phyloP scores from a whole-genome alignment of 163 green algal genomes.

The Scenedesmus sp. region DNA sequence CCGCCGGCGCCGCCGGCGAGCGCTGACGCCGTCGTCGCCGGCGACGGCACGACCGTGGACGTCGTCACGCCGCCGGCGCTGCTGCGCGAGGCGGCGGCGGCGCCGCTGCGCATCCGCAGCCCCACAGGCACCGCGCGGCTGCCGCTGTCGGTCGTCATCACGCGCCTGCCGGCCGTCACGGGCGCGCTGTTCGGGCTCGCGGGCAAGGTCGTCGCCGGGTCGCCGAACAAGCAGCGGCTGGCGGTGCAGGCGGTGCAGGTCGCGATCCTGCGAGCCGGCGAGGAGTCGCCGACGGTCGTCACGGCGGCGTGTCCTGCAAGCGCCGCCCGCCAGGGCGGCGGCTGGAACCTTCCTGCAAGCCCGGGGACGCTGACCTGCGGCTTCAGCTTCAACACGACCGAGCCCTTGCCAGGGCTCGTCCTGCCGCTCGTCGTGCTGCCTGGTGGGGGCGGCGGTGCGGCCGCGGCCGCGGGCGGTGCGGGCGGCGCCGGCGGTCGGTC shows the following conservation, averaged over 20 bases:
- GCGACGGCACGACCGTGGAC: neutral
- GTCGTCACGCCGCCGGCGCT: neutral
- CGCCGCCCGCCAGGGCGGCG: neutral
- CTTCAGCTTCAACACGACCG: constrained; percentile 29
- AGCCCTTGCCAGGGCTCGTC: neutral
- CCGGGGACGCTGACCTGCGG: neutral
- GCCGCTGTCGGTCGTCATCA: neutral
- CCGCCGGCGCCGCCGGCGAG: too few relatives aligned
- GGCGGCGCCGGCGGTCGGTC: too few relatives aligned
- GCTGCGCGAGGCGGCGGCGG: too few relatives aligned
- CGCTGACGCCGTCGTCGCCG: neutral
- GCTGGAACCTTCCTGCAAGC: neutral
- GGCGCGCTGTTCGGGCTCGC: neutral
- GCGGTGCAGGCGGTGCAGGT: neutral
- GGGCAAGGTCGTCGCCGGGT: neutral
- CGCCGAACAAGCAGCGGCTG: neutral
- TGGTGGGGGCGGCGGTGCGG: neutral
- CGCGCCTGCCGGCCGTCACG: neutral
- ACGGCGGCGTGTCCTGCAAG: neutral
- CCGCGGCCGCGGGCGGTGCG: neutral
- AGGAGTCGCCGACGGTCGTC: neutral
- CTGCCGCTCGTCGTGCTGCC: neutral
- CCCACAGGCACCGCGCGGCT: neutral
- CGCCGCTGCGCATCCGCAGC: neutral
- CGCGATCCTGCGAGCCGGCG: neutral